These are phyloP conservation scores for Eimeria acervulina DNA, from an alignment of 169 alveolate genomes.

Conservation along the genomic window DNA sequence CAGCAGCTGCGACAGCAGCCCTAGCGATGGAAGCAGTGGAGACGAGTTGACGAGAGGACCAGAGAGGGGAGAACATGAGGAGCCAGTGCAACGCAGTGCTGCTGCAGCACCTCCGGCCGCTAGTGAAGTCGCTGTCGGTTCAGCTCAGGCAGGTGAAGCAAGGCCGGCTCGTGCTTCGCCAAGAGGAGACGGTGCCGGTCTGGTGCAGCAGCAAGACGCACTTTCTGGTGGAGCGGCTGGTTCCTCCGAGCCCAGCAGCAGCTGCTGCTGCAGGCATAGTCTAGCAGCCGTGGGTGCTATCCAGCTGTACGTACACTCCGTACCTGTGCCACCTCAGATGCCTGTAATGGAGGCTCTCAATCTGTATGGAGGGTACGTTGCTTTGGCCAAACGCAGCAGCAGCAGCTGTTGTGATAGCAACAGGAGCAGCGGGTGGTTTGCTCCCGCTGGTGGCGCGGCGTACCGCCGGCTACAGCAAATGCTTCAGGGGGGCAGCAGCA, in stretches of 20 bases:
- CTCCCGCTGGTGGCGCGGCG: constrained; percentile 30
- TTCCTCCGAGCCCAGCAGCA: constrained; percentile 4
- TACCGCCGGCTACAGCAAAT: constrained; percentile 64
- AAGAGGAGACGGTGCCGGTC: neutral
- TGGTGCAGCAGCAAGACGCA: constrained; percentile 5
- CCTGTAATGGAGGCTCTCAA: constrained; percentile 80
- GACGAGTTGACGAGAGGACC: constrained; percentile 30
- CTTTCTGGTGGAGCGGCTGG: neutral
- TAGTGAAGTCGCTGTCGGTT: neutral
- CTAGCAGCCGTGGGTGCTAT: constrained; percentile 44
- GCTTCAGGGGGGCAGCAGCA: constrained; percentile 65
- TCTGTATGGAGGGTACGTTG: constrained; percentile 64
- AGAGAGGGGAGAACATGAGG: neutral
- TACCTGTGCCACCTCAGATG: constrained; percentile 79
- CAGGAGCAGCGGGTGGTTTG: constrained; percentile 43
- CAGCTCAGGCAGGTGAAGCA: neutral
- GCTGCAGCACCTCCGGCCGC: neutral
- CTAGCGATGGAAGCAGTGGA: constrained; percentile 52
- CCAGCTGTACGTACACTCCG: constrained; percentile 65
- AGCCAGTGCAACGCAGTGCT: neutral
- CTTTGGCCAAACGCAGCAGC: constrained; percentile 53
- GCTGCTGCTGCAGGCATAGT: constrained; percentile 7
- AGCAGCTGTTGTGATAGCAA: constrained; percentile 16
- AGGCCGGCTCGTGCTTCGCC: neutral
- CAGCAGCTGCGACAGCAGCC: constrained; percentile 63